Conservation (phyloP, 306 rosid genomes). For the Quercus variabilis region DNA sequence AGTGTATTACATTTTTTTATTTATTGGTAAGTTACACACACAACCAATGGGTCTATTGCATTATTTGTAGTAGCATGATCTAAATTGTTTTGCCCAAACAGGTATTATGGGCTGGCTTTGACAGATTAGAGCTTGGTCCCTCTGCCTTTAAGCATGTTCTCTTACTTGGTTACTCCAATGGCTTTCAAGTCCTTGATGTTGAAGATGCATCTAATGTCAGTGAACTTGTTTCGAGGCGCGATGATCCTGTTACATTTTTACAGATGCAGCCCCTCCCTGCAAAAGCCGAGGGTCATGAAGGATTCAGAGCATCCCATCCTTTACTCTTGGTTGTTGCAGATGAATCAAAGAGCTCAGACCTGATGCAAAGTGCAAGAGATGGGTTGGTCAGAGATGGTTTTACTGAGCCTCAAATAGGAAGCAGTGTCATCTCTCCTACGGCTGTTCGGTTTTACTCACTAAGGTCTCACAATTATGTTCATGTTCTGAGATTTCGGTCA, state of each 20-base stretch:
- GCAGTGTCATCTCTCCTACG: constrained; percentile 62
- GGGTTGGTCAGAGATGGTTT: constrained; percentile 59
- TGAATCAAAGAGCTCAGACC: constrained; percentile 66
- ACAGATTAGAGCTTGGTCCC: constrained; percentile 62
- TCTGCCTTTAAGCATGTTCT: constrained; percentile 65
- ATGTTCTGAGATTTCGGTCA: constrained; percentile 91
- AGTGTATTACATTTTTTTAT: neutral
- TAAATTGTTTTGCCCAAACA: constrained; percentile 35
- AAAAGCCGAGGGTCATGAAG: constrained; percentile 54
- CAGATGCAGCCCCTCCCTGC: constrained; percentile 87
- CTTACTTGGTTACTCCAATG: constrained; percentile 85
- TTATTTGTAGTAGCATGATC: constrained; percentile 9
- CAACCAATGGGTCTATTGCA: neutral
- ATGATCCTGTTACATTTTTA: constrained; percentile 93
- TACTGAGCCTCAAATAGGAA: constrained; percentile 53
- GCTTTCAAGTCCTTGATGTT: constrained; percentile 93
- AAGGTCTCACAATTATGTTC: constrained; percentile 78
- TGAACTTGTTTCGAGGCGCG: constrained; percentile 82
- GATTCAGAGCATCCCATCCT: constrained; percentile 83
- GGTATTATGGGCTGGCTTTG: constrained; percentile 94
- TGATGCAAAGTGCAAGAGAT: constrained; percentile 56
- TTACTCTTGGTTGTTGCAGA: constrained; percentile 93
- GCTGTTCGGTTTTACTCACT: constrained; percentile 92
- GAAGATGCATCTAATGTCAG: constrained; percentile 74
- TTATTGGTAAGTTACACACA: neutral